Evolutionary conservation across 371 early-diverging fungal genomes (phyloP).

Genomic region (Entomophthora muscae): DNA sequence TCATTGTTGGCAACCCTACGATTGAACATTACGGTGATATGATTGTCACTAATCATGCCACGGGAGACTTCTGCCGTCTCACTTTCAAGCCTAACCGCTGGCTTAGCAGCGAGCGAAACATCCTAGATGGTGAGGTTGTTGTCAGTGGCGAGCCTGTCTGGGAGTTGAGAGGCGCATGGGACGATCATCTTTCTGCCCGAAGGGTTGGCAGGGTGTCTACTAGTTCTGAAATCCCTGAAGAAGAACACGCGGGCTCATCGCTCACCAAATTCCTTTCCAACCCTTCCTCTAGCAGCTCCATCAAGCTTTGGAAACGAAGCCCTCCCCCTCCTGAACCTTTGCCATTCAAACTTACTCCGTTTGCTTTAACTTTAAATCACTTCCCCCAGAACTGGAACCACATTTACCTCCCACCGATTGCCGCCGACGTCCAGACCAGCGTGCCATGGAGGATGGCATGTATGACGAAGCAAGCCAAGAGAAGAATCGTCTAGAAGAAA

Average conservation of each 20-base stretch:
- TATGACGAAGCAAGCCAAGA: constrained; percentile 45
- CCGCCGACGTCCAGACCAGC: constrained; percentile 61
- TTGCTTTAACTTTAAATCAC: constrained; percentile 60
- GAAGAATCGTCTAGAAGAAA: constrained; percentile 51
- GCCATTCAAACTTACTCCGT: constrained; percentile 52
- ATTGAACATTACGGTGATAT: constrained; percentile 73
- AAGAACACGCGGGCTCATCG: constrained; percentile 17
- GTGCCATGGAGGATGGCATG: constrained; percentile 44
- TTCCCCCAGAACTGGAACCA: constrained; percentile 24
- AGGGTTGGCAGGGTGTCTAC: constrained; percentile 21
- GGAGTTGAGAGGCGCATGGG: constrained; percentile 54
- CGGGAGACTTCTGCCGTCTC: constrained; percentile 42
- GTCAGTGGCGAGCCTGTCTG: constrained; percentile 36
- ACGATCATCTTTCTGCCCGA: constrained; percentile 36
- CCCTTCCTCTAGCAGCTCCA: neutral
- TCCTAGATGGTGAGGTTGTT: constrained; percentile 41
- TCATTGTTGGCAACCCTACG: constrained; percentile 65
- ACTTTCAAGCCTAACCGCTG: constrained; percentile 56
- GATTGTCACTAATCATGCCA: constrained; percentile 47
- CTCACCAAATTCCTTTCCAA: constrained; percentile 1
- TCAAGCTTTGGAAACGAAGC: constrained; percentile 41
- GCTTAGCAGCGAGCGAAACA: constrained; percentile 34
- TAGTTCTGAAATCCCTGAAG: neutral
- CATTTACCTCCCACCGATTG: constrained; percentile 58
- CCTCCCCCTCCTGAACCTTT: constrained; percentile 23